These are phyloP conservation scores for Lactarius quietus DNA, from an alignment of 768 basidiomycete genomes.

Conservation along the genomic window DNA sequence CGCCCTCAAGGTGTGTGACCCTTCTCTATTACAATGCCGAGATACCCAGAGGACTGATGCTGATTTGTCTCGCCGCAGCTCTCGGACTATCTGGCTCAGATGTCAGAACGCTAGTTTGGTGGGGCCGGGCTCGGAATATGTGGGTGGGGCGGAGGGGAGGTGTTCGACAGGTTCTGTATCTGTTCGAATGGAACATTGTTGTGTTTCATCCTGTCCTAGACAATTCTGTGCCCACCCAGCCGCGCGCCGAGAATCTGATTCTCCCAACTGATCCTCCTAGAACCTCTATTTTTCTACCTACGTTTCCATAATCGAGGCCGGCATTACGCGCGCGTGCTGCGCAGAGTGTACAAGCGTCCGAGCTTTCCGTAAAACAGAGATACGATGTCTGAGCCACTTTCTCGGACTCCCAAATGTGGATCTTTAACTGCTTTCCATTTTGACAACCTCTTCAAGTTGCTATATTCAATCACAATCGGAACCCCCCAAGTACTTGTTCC, in stretches of 20 bases:
- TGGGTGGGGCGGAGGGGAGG: not conserved
- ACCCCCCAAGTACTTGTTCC: no score
- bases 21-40: constrained; percentile 5
- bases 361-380: no score
- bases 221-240: not conserved
- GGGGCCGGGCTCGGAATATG: not conserved
- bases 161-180: not conserved
- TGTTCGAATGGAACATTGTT: not conserved
- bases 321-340: no score
- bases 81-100: constrained; percentile 58
- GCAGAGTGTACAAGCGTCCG: no score
- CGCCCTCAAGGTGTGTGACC: constrained; percentile 67
- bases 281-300: no score
- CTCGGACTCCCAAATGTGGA: no score
- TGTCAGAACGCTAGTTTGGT: constrained; percentile 17
- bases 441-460: no score
- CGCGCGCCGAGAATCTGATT: not conserved
- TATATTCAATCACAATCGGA: no score
- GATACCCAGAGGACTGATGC: not conserved
- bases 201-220: constrained; percentile 1
- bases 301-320: no score
- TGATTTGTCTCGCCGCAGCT: constrained; percentile 26
- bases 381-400: no score
- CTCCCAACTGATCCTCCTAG: no score
- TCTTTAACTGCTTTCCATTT: no score